Evolutionary conservation across 2,329 filamentous ascomycete genomes (phyloP).

Genomic region (Colletotrichum karsti): DNA sequence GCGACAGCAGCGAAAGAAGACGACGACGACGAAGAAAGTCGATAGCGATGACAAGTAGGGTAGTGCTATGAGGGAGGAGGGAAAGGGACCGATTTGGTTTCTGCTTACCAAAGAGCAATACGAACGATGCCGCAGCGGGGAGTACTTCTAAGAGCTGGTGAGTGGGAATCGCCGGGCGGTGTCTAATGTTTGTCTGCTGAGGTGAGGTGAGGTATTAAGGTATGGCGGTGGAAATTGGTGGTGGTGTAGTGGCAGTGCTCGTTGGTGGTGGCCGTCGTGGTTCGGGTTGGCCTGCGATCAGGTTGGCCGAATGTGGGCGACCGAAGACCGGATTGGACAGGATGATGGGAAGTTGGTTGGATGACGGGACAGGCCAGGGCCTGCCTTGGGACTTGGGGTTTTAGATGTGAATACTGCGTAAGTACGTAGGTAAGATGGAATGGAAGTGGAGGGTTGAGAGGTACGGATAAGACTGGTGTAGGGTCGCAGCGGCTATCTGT

Average conservation of each 20-base stretch:
- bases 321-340: conserved; percentile 19
- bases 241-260: conserved; percentile 20
- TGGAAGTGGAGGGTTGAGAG: background rate
- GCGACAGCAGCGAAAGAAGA: no score
- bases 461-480: background rate
- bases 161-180: background rate
- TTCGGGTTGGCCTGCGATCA: conserved; percentile 3
- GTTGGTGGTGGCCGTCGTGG: background rate
- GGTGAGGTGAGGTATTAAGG: conserved; percentile 1
- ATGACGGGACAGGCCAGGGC: background rate
- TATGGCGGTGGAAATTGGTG: conserved; percentile 8
- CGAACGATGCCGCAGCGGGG: background rate
- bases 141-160: conserved; percentile 5
- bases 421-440: background rate
- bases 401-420: no score
- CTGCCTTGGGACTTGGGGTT: no score
- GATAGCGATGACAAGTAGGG: no score
- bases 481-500: background rate
- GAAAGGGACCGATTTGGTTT: no score
- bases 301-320: background rate
- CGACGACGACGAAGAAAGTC: no score
- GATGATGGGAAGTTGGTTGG: background rate
- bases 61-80: no score
- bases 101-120: no score
- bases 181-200: background rate